These are phyloP conservation scores for Alternaria viburni DNA, from an alignment of 2,329 filamentous ascomycete genomes.

Conservation along the genomic window DNA sequence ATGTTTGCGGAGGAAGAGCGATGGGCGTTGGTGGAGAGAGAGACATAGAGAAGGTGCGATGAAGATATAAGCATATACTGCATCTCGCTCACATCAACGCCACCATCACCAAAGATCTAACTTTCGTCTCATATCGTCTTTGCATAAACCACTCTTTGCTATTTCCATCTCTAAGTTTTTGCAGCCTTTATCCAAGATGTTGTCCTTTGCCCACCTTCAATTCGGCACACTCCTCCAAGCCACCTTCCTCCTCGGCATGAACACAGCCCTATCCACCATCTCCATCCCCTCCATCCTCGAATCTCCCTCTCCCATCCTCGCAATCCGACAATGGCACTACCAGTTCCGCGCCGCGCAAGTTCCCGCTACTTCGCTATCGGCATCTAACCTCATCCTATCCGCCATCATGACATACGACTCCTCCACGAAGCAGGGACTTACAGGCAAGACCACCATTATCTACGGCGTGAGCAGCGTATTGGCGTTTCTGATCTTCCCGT, in stretches of 20 bases:
- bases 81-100: not conserved
- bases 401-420: not conserved
- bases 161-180: not conserved
- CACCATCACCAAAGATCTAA: not conserved
- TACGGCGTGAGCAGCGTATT: not conserved
- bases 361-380: not conserved
- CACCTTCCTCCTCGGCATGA: constrained; percentile 2
- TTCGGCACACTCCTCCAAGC: not conserved
- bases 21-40: not conserved
- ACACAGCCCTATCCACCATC: not conserved
- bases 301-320: not conserved
- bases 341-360: constrained; percentile 1
- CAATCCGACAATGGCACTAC: constrained; percentile 1
- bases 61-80: not conserved
- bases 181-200: not conserved
- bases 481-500: constrained; percentile 2
- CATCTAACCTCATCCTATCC: not conserved
- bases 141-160: not conserved
- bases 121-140: not conserved
- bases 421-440: not conserved
- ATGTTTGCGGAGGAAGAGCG: not conserved
- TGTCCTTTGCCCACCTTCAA: not conserved
- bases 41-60: not conserved
- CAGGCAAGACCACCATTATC: not conserved
- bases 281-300: not conserved